These are phyloP conservation scores for Pseudozyma sp. DNA, from an alignment of 1,284 basidiomycete genomes.

Conservation along the genomic window DNA sequence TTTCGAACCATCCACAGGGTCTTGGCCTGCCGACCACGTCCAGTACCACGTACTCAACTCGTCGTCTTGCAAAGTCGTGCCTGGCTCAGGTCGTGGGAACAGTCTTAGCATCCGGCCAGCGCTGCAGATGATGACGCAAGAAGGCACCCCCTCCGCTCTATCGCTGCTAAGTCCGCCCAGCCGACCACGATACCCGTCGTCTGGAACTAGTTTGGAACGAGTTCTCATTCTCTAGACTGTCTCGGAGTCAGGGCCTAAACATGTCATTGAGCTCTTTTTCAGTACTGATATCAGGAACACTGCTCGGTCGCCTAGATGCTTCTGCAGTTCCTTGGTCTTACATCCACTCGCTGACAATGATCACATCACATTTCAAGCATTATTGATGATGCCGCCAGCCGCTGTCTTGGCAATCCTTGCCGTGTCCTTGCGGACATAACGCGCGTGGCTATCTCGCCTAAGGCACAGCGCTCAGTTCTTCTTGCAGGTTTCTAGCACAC, in stretches of 20 bases:
- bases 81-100: slow-evolving; percentile 13
- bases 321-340: too few species aligned
- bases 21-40: slow-evolving; percentile 12
- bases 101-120: background rate
- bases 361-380: background rate
- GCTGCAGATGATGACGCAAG: slow-evolving; percentile 16
- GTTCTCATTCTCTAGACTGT: too few species aligned
- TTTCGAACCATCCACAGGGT: slow-evolving; percentile 10
- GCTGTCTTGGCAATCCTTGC: slow-evolving; percentile 31
- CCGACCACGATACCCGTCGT: background rate
- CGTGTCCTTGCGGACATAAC: background rate
- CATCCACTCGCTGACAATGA: too few species aligned
- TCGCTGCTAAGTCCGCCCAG: slow-evolving; percentile 1
- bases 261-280: too few species aligned
- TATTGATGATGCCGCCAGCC: slow-evolving; percentile 24
- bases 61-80: slow-evolving; percentile 1
- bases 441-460: slow-evolving; percentile 9
- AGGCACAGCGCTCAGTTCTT: slow-evolving; percentile 2
- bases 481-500: background rate
- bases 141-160: slow-evolving; percentile 9
- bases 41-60: background rate
- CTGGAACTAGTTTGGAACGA: too few species aligned
- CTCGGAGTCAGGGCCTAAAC: too few species aligned
- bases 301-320: too few species aligned
- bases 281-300: too few species aligned